Conservation (phyloP, 345 rosid species). For the Noccaea caerulescens region DNA sequence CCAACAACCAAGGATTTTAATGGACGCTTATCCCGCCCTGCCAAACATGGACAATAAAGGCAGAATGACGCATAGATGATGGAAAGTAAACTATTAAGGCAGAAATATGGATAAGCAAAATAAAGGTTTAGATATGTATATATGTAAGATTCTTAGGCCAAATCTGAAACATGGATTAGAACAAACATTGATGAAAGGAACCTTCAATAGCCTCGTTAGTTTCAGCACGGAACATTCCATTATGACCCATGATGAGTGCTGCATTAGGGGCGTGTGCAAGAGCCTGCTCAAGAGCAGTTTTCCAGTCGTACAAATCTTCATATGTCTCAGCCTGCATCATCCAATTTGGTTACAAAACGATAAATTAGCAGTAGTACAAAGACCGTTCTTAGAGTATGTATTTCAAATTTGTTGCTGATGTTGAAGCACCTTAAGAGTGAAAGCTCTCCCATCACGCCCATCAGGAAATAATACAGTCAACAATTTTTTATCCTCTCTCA, state of each 20-base stretch:
- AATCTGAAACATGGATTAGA: constrained; percentile 34
- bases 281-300: constrained; percentile 89
- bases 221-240: constrained; percentile 83
- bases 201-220: constrained; percentile 78
- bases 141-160: constrained; percentile 11
- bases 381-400: constrained; percentile 1
- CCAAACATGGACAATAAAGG: constrained; percentile 22
- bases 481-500: constrained; percentile 92
- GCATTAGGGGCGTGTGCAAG: constrained; percentile 98
- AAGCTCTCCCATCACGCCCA: constrained; percentile 99
- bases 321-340: constrained; percentile 81
- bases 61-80: constrained; percentile 23
- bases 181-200: constrained; percentile 77
- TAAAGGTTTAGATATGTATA: constrained; percentile 23
- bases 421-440: constrained; percentile 87
- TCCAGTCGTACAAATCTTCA: constrained; percentile 95
- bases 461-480: constrained; percentile 97
- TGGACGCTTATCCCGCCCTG: constrained; percentile 93
- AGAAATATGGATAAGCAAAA: constrained; percentile 15
- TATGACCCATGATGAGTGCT: constrained; percentile 92
- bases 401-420: constrained; percentile 25
- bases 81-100: constrained; percentile 24
- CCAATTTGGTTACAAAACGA: constrained; percentile 25
- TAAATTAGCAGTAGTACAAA: constrained; percentile 26
- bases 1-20: constrained; percentile 97